phyloP scores from a whole-genome alignment of 257 asterid species.

The Capsicum chinense region DNA sequence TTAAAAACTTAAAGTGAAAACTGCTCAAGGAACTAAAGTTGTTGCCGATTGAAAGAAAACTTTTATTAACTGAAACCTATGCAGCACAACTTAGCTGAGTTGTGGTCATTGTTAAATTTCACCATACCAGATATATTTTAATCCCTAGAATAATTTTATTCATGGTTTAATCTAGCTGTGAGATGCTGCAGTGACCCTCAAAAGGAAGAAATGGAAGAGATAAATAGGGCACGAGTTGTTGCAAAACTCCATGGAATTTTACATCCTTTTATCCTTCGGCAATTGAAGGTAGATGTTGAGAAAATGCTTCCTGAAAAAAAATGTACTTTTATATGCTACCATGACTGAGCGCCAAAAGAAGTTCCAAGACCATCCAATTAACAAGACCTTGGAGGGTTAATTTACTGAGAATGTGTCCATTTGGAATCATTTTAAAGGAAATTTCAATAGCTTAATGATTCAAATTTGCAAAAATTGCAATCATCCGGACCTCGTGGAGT shows the following conservation, averaged over 20 bases:
- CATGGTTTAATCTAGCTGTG: conserved; percentile 94
- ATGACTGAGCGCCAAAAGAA: conserved; percentile 82
- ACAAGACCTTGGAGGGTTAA: conserved; percentile 70
- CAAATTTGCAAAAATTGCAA: conserved; percentile 95
- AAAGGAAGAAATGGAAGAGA: conserved; percentile 85
- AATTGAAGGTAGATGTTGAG: conserved; percentile 93
- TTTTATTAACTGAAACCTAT: conserved; percentile 97
- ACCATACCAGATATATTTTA: conserved; percentile 96
- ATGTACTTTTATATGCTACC: conserved; percentile 86
- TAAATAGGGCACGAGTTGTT: conserved; percentile 82
- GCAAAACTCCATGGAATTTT: conserved; percentile 89
- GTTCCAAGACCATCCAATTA: conserved; percentile 85
- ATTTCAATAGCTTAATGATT: conserved; percentile 76
- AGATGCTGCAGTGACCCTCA: conserved; percentile 65
- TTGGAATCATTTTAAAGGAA: conserved; percentile 64
- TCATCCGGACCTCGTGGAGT: conserved; percentile 97
- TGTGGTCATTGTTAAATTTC: conserved; percentile 95
- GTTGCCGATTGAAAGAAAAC: conserved; percentile 77
- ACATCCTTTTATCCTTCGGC: conserved; percentile 93
- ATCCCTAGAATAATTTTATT: conserved; percentile 88
- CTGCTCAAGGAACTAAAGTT: conserved; percentile 70
- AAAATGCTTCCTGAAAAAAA: conserved; percentile 88
- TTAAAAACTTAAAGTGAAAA: conserved; percentile 86
- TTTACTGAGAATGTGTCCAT: conserved; percentile 48
- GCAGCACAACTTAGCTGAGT: conserved; percentile 97